Evolutionary conservation across 2,329 filamentous ascomycete species (phyloP).

Genomic region (Pseudocercospora fijiensis): DNA sequence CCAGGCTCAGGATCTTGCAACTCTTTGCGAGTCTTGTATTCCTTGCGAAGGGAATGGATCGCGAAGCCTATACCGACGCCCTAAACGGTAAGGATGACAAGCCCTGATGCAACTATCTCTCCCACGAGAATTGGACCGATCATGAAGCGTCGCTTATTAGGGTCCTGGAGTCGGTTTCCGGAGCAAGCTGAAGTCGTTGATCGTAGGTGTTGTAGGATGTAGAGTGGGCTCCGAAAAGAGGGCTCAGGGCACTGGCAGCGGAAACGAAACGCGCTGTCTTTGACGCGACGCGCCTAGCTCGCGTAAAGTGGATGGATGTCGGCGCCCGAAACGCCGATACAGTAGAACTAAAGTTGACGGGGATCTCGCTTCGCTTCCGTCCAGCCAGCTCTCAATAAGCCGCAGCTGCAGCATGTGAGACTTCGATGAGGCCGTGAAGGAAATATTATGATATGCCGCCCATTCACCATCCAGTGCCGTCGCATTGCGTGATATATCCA

Average conservation of each 20-base stretch:
- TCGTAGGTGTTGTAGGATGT: neutral
- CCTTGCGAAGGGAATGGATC: neutral
- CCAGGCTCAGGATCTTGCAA: neutral
- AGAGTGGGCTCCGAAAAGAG: neutral
- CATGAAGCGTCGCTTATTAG: neutral
- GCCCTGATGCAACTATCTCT: neutral
- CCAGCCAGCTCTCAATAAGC: neutral
- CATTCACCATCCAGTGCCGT: neutral
- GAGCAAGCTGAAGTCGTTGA: neutral
- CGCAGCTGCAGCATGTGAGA: neutral
- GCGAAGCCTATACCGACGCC: neutral
- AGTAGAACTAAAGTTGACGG: neutral
- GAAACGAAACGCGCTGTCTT: neutral
- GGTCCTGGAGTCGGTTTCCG: no score
- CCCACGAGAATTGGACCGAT: neutral
- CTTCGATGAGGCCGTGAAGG: neutral
- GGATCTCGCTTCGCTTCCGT: no score
- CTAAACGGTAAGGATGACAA: neutral
- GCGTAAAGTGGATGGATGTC: neutral
- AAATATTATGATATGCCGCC: neutral
- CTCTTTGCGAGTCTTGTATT: neutral
- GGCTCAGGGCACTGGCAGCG: no score
- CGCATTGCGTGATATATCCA: neutral
- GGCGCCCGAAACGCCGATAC: neutral
- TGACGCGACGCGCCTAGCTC: neutral